Base-by-base conservation (phyloP, 306 rosid genomes). In the Fragaria vesca region DNA sequence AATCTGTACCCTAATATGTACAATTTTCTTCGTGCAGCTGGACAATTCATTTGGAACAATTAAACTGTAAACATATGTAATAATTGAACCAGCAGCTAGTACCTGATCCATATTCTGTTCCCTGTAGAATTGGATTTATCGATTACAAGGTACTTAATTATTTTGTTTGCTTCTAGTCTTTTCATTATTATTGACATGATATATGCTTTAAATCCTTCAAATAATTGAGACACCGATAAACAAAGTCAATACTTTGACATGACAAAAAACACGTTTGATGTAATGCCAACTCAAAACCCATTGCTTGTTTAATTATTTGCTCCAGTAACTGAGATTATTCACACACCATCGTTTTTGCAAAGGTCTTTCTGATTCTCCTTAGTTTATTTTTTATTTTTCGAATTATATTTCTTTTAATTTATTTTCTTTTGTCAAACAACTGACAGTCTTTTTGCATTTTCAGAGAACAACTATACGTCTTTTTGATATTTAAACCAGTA, bases 181-280 rank as follows among this genome's bases (percentile, higher is more conserved):
- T 73, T 42, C 69, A 16, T 42, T 43, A 60, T 26, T 17, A 46
- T 15, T 17, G 69, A 24, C 69, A 73, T 55, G 54, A 38, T 21
- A 21, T 61, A 42, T 73, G 68, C 54, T 74, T 42, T 42, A 42
- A n/a, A 73, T n/a, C 13, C 4, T 52, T 21, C 8, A 38, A 45
- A 40, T 74, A 60, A 74, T 16, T 43, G 66, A 61, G 78, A 58
- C 43, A 74, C 38, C 78, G 24, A 74, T 6, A 26, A 68, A 58
- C 6, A 8, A 26, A 58, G 78, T 58, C 69, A 16, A 58, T 47
- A 66, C 12, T 36, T 16, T 58, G 43, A 58, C 40, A 74, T 74
- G 68, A 73, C 40, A 40, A 15, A 15, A 21, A 73, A 20, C 52
- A 46, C 24, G 58, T 16, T 47, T 71, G 74, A 17, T 70, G 75